Evolutionary conservation across 768 basidiomycete genomes (phyloP), one percentile per base, ranked within the genome.

Genomic region (Lactarius hengduanensis): DNA sequence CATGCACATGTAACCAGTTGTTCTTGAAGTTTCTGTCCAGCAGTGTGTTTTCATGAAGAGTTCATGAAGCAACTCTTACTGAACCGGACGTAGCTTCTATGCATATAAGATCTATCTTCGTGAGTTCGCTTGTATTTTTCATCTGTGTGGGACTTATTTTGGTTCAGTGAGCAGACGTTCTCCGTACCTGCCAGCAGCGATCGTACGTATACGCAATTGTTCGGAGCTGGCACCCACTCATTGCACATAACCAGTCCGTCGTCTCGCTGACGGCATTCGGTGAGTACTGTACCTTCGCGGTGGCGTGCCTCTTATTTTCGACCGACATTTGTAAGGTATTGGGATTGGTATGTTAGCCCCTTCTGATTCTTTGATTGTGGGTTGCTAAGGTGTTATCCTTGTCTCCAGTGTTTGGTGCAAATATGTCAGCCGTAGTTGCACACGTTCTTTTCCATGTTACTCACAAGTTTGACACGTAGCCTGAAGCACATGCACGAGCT

Each of bases 261-360:
- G 28, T 34, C 36, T 61, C 61, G n/a, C 15, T 61, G 3, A 38
- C 50, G 18, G 50, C 61, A 36, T 61, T 61, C 20, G 61, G 61
- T 61, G 50, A 53, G 61, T 26, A 8, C 22, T 2, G 61, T 36
- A 15, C 22, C 6, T 61, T 34, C 59, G 3, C 10, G 16, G n/a
- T 54, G 47, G 34, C 20, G 28, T n/a, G n/a, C 59, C 15, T 32
- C 28, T 60, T n/a, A 22, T 43, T 6, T 45, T n/a, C 20, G 20
- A 34, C 11, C 2, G 8, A 47, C 6, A 2, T 16, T 30, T 45
- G 43, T 26, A 45, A 60, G 59, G 10, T 13, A 2, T 36, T 26
- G 61, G 61, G 18, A 26, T 20, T 7, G 22, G 61, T 61, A 61
- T 50, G 61, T 54, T 16, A 6, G 16, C 9, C 8, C 26, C 22